Base-by-base conservation (phyloP, 148 eudicot genomes). In the Persicaria maculosa region DNA sequence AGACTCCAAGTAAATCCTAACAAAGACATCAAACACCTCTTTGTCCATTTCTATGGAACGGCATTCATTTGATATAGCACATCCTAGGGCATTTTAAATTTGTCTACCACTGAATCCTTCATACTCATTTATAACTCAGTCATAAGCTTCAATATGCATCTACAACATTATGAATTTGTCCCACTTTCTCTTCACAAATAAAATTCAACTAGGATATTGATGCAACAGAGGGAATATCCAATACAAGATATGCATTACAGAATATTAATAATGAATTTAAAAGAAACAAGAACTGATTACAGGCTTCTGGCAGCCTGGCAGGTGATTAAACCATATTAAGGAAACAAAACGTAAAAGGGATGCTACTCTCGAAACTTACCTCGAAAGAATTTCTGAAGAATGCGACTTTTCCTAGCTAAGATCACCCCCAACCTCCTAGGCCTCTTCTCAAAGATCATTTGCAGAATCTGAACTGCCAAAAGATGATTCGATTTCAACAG, bases 381-480 rank as follows among this genome's bases (percentile, higher is more conserved):
- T 83, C 82, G 82, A 69, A 95, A 95, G 77, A 95, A 95, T 53
- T 75, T 81, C 85, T 87, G 90, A 78, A 95, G 86, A 78, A 82
- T 72, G 75, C 65, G 80, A 81, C 99, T 75, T 79, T 82, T 88
- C 84, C 83, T 88, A 16, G 94, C 90, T 79, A 95, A 67, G 72
- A 95, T 80, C 55, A 73, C 45, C 47, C 99, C 99, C 55, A 81
- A 83, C 77, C 79, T 84, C 19, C 74, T 78, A 14, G 97, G 97
- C 44, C 84, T 82, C 88, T 83, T 86, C 72, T 86, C 90, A 75
- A 90, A 85, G 58, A 95, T 69, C 91, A 95, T 86, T 62, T 83
- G 88, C 84, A 89, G 67, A 76, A 92, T 81, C 76, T 90, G 97
- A 77, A 83, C 81, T 31, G 89, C 90, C 54, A 89, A 75, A 64